Conservation (phyloP, 371 early-diverging fungal genomes). For the Apophysomyces elegans region DNA sequence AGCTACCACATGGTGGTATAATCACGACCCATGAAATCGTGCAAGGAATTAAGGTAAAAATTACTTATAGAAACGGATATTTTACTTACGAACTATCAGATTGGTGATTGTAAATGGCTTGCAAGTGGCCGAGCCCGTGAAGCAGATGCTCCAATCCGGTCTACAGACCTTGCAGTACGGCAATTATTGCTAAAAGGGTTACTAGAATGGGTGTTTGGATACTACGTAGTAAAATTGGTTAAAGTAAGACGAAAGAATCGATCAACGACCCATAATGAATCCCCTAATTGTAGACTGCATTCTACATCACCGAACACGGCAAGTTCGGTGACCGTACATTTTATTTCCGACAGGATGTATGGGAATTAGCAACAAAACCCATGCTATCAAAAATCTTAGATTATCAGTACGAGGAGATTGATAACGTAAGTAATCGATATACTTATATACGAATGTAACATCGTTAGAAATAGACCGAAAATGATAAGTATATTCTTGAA, state of each 20-base stretch:
- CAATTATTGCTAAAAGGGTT: neutral
- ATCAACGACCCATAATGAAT: neutral
- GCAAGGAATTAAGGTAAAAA: neutral
- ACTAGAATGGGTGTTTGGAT: neutral
- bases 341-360: conserved; percentile 82
- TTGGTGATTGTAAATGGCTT: neutral
- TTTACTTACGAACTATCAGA: neutral
- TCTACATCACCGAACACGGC: conserved; percentile 78
- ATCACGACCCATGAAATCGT: neutral
- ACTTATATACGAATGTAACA: neutral
- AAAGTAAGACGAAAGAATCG: neutral
- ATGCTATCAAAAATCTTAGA: conserved; percentile 40
- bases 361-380: conserved; percentile 57
- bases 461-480: neutral
- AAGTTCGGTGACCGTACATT: conserved; percentile 56
- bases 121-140: neutral
- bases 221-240: neutral
- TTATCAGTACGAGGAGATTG: conserved; percentile 45
- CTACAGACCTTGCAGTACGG: neutral
- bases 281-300: conserved; percentile 48
- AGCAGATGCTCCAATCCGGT: neutral
- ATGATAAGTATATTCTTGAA: conserved; percentile 24
- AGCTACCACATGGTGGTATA: neutral
- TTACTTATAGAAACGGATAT: no score
- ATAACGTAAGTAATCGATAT: conserved; percentile 18